Base-by-base conservation (phyloP, 352 stramenopile species). In the Albugo laibachii region DNA sequence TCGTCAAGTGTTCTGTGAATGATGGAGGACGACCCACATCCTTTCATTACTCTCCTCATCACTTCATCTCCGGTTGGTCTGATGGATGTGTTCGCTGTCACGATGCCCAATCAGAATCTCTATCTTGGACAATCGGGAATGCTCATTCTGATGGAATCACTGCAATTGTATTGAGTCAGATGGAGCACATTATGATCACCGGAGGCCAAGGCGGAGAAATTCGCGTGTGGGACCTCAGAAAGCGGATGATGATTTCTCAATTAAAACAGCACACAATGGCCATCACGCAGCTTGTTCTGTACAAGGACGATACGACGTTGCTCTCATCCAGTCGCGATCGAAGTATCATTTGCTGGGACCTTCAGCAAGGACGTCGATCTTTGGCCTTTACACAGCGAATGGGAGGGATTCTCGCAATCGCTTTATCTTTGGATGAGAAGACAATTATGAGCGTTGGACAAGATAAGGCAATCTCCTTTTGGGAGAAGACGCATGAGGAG, bases 151-250 rank as follows among this genome's bases (percentile, higher is more conserved):
- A 66, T 40, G 84, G 86, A 15, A 82, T 95, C 36, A 93, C 86
- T 8, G 75, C 83, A n/a, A 60, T 96, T 12, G 61, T 72, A 13
- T 53, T 96, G 49, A 93, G 76, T 51, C 66, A 94, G 62, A 97
- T 96, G 49, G 69, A 94, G 65, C 67, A 75, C 11, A 86, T 89
- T 45, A 71, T 89, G 42, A 72, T 89, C 3, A 83, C 74, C 0
- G 85, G 73, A 1, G 87, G 86, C 2, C 62, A 66, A 5, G 62
- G 70, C 3, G 88, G 88, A 15, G 86, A 95, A 45, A 76, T 96
- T 10, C 74, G 88, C 10, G 81, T 97, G 43, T 97, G 88, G 88
- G 87, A 97, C 57, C 67, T 96, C 45, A 76, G 86, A 50, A 88
- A 75, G 44, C 69, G 87, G 18, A 74, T 93, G 61, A 66, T 94